These are phyloP conservation scores for Balansia obtecta DNA, from an alignment of 2,329 filamentous ascomycete species.

Conservation along the genomic window DNA sequence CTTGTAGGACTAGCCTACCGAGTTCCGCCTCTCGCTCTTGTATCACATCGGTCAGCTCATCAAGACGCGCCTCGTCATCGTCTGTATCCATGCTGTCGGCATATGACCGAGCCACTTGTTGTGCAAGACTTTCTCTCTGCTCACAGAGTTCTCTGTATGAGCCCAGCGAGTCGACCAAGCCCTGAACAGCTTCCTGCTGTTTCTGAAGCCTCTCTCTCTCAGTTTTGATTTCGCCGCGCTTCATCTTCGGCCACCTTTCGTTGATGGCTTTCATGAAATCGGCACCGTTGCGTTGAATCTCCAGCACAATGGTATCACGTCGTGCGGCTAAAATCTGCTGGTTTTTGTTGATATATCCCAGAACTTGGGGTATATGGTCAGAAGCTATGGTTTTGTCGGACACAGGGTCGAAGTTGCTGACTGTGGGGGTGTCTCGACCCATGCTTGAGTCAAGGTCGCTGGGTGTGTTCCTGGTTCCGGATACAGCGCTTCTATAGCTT, in stretches of 20 bases:
- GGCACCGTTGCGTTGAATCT: conserved; percentile 33
- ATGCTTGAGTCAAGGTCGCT: conserved; percentile 1
- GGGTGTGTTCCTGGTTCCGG: background rate
- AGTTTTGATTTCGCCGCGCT: conserved; percentile 33
- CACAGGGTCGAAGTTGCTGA: background rate
- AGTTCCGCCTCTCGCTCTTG: conserved; percentile 31
- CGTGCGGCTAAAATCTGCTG: conserved; percentile 22
- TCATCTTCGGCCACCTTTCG: conserved; percentile 31
- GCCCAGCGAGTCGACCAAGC: conserved; percentile 28
- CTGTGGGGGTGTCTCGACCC: conserved; percentile 1
- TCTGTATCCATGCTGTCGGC: conserved; percentile 37
- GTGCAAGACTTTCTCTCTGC: conserved; percentile 32
- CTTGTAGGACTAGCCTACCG: conserved; percentile 27
- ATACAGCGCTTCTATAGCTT: background rate
- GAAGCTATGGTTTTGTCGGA: conserved; percentile 2
- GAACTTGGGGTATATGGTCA: conserved; percentile 16
- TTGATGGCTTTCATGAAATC: conserved; percentile 35
- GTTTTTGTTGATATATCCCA: conserved; percentile 19
- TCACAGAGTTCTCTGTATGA: conserved; percentile 28
- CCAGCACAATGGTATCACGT: conserved; percentile 25
- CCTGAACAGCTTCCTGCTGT: conserved; percentile 32
- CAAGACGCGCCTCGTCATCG: conserved; percentile 36
- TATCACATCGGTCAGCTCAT: conserved; percentile 33
- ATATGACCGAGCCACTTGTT: conserved; percentile 37
- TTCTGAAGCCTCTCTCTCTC: conserved; percentile 35